Evolutionary conservation across 441 rosid species (phyloP).

Genomic region (Erodium texanum): DNA sequence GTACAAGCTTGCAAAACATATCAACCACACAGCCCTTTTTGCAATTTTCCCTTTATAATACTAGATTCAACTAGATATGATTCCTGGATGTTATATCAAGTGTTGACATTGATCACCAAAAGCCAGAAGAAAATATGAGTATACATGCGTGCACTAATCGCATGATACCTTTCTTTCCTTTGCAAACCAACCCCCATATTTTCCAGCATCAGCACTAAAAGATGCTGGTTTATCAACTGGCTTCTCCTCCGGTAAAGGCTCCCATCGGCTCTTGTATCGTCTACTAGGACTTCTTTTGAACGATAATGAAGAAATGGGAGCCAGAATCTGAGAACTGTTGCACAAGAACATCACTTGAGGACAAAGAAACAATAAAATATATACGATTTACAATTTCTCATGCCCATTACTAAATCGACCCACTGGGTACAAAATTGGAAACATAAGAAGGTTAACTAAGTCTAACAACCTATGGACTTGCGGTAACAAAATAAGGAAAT

Average conservation of each 20-base stretch:
- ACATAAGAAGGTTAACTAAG: neutral
- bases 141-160: neutral
- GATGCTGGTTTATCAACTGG: constrained; percentile 39
- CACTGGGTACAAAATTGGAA: neutral
- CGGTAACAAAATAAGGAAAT: neutral
- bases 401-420: neutral
- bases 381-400: neutral
- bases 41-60: too few species aligned
- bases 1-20: too few species aligned
- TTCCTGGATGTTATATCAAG: neutral
- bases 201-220: constrained; percentile 32
- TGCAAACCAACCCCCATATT: constrained; percentile 54
- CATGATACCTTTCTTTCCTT: constrained; percentile 56
- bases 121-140: neutral
- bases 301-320: constrained; percentile 31
- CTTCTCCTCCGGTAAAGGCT: constrained; percentile 76
- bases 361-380: neutral
- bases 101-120: neutral
- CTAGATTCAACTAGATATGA: neutral
- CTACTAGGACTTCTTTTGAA: constrained; percentile 62
- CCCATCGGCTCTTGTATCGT: constrained; percentile 96
- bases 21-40: too few species aligned
- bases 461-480: neutral
- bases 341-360: constrained; percentile 1
- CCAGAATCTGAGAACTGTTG: constrained; percentile 39